phyloP scores from a whole-genome alignment of 2,329 filamentous ascomycete genomes.

The Hypoxylon sp. region DNA sequence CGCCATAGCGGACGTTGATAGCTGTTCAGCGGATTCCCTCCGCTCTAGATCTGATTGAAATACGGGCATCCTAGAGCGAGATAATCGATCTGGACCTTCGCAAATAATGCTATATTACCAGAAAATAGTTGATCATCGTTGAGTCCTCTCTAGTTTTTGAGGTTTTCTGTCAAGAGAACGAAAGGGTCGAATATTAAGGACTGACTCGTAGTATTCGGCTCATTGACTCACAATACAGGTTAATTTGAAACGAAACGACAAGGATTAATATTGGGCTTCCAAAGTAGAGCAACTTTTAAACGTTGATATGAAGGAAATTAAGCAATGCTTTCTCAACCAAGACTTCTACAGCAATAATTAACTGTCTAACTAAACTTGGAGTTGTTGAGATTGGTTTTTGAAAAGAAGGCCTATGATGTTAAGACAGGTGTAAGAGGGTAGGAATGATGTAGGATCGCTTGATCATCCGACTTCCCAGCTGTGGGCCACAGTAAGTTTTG shows the following conservation, averaged over 20 bases:
- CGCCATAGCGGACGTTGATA: conserved; percentile 28
- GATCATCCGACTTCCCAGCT: conserved; percentile 28
- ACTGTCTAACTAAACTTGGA: background rate
- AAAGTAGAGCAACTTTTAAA: conserved; percentile 1
- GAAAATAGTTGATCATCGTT: conserved; percentile 23
- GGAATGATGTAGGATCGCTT: conserved; percentile 19
- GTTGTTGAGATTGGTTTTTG: conserved; percentile 12
- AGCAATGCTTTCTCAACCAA: too few relatives aligned
- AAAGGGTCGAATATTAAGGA: conserved; percentile 19
- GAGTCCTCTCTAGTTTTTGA: too few relatives aligned
- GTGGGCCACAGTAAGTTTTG: background rate
- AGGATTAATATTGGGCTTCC: conserved; percentile 19
- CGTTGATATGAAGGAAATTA: conserved; percentile 4
- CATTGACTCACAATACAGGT: conserved; percentile 25
- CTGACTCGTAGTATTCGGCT: conserved; percentile 32
- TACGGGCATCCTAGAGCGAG: conserved; percentile 60
- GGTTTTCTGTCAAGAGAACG: conserved; percentile 2
- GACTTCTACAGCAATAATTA: too few relatives aligned
- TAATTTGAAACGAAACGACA: conserved; percentile 21
- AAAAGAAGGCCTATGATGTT: conserved; percentile 22
- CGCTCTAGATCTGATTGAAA: conserved; percentile 60
- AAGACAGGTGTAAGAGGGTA: conserved; percentile 26
- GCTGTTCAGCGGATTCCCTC: conserved; percentile 42
- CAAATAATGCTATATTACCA: conserved; percentile 28
- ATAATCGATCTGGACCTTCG: conserved; percentile 13